Evolutionary conservation across 2,329 filamentous ascomycete genomes (phyloP), one percentile per base, ranked within the genome.

Genomic region (Daldinia sp.): DNA sequence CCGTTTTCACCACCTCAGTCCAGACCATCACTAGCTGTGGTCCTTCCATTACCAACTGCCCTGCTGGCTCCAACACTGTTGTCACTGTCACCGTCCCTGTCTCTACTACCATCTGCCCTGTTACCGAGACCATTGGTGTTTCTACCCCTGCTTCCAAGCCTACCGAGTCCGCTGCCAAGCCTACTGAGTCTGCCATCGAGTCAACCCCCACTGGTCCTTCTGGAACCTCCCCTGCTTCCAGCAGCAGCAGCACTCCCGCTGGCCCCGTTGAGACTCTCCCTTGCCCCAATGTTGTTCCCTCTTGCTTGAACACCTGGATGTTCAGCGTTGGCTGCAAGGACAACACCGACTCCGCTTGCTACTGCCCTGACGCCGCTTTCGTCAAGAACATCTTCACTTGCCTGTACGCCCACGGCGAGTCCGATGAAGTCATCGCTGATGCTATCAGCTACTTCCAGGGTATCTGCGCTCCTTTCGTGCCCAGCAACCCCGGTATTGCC

Each of bases 221-320:
- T 8, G 62, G 53, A 10, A 30, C 56, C 34, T 25, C 47, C 61
- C 61, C 71, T 19, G 69, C 74, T 52, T 39, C 56, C 51, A 51
- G 55, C 53, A 30, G 25, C 58, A 30, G 52, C 48, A 71, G 66
- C 58, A 61, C 58, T 47, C 71, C 76, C 23, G 63, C 76, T 35
- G 70, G 70, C 34, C 77, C 82, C 45, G 74, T 78, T 10, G 75
- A 79, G 74, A 81, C 82, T 32, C 78, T 84, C 39, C 80, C 82
- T 60, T 87, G 87, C 79, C 93, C 93, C 60, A 79, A 82, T 23
- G 85, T 94, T 48, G 89, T 97, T 50, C 94, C 94, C 67, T 87
- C 87, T 75, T 98, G 94, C 83, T 82, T 98, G 80, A 95, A 94
- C 86, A 96, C 93, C 73, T 97, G 93, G 92, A 80, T 96, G 73